Evolutionary conservation across 768 basidiomycete genomes (phyloP).

Genomic region (Psilocybe tampanensis): DNA sequence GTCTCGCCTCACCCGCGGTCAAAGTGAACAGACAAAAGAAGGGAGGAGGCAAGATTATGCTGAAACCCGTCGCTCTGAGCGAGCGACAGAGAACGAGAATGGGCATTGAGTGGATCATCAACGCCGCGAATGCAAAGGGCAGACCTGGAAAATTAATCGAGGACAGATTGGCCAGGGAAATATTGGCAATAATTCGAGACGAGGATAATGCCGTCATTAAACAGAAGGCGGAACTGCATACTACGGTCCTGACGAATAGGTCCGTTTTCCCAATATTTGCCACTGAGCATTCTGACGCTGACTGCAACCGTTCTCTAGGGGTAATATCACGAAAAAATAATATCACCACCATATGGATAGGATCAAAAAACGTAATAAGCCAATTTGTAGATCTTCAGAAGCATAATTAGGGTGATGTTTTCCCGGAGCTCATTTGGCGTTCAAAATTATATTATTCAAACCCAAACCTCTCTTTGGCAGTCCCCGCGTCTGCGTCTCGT

Average conservation of each 20-base stretch:
- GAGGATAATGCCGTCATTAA: slow-evolving; percentile 24
- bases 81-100: slow-evolving; percentile 78
- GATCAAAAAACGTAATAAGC: no score
- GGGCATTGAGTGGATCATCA: slow-evolving; percentile 73
- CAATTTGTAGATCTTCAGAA: no score
- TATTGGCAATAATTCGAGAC: slow-evolving; percentile 53
- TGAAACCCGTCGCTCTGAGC: slow-evolving; percentile 69
- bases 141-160: slow-evolving; percentile 60
- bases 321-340: neutral
- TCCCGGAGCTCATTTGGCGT: no score
- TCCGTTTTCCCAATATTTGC: neutral
- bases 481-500: no score
- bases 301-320: neutral
- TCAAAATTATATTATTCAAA: no score
- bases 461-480: no score
- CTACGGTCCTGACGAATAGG: slow-evolving; percentile 8
- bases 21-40: slow-evolving; percentile 57
- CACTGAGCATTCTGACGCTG: neutral
- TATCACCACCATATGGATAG: no score
- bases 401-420: no score
- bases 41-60: slow-evolving; percentile 66
- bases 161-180: slow-evolving; percentile 77
- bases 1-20: slow-evolving; percentile 71
- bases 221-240: slow-evolving; percentile 4
- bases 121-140: slow-evolving; percentile 57